Percentiles rank a stretch among this genome's conserved stretches.
Evolutionary conservation across 2,329 filamentous ascomycete species (phyloP).

Genomic region (Seiridium cupressi): DNA sequence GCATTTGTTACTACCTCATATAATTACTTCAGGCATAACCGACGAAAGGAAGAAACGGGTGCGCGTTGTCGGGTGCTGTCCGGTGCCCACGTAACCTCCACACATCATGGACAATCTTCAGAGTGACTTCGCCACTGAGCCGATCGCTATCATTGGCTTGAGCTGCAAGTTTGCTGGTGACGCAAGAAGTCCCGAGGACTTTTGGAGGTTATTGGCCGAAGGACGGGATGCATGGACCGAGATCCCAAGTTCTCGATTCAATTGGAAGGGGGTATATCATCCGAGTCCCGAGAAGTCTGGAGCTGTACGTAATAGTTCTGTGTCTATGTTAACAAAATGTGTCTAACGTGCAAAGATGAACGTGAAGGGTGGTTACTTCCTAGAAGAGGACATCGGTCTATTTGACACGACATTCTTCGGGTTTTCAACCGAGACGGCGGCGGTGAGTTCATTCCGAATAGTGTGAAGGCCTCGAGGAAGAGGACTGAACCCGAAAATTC

Average conservation of each 20-base stretch:
- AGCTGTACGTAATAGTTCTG: neutral
- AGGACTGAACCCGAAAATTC: neutral
- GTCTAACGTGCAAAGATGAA: constrained; percentile 17
- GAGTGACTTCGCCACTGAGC: neutral
- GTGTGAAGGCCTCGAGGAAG: neutral
- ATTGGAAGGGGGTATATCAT: constrained; percentile 16
- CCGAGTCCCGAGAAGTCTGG: neutral
- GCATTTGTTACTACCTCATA: no score
- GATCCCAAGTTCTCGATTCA: constrained; percentile 21
- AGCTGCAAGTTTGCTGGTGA: constrained; percentile 24
- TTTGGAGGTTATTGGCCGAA: constrained; percentile 22
- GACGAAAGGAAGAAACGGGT: no score
- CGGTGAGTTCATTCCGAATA: constrained; percentile 4
- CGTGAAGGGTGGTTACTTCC: constrained; percentile 23
- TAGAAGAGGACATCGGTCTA: constrained; percentile 24
- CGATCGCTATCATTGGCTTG: constrained; percentile 28
- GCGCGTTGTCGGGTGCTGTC: no score
- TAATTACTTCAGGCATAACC: no score
- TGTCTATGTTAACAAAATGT: constrained; percentile 7
- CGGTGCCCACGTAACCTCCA: no score
- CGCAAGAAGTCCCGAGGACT: constrained; percentile 15
- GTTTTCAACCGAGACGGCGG: constrained; percentile 23
- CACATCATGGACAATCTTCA: no score
- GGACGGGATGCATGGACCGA: constrained; percentile 17
- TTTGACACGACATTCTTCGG: constrained; percentile 38